Evolutionary conservation across 805 yeast genomes (phyloP).

Genomic region (Brettanomyces nanus): DNA sequence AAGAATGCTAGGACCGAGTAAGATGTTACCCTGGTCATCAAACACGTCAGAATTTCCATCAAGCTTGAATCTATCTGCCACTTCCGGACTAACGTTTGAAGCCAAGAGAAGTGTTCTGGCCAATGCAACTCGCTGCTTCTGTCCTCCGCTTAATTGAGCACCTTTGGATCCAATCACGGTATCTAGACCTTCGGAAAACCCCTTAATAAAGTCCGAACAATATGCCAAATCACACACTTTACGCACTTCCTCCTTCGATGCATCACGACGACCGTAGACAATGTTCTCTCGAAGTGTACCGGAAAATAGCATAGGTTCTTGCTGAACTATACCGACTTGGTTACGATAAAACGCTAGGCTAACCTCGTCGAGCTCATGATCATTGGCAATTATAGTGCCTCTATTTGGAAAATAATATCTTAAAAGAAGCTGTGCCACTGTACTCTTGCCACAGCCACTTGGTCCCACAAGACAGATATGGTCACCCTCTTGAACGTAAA

Average conservation of each 20-base stretch:
- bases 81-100: slow-evolving; percentile 11
- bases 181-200: slow-evolving; percentile 75
- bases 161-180: slow-evolving; percentile 85
- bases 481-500: slow-evolving; percentile 67
- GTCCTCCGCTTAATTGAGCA: slow-evolving; percentile 89
- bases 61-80: slow-evolving; percentile 3
- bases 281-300: slow-evolving; percentile 83
- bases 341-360: slow-evolving; percentile 68
- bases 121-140: slow-evolving; percentile 84
- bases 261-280: slow-evolving; percentile 60
- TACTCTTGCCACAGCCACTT: slow-evolving; percentile 94
- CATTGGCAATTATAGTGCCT: slow-evolving; percentile 62
- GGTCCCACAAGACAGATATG: slow-evolving; percentile 93
- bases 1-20: slow-evolving; percentile 60
- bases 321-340: slow-evolving; percentile 83
- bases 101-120: slow-evolving; percentile 74
- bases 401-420: slow-evolving; percentile 73
- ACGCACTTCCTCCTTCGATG: slow-evolving; percentile 49
- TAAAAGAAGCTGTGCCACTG: slow-evolving; percentile 69
- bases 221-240: slow-evolving; percentile 66
- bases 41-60: slow-evolving; percentile 8
- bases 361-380: slow-evolving; percentile 50
- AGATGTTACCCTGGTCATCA: slow-evolving; percentile 14
- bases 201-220: slow-evolving; percentile 56
- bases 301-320: slow-evolving; percentile 83